Evolutionary conservation across 176 grass and related monocot species (phyloP).

Genomic region (Oryza glumipatula): DNA sequence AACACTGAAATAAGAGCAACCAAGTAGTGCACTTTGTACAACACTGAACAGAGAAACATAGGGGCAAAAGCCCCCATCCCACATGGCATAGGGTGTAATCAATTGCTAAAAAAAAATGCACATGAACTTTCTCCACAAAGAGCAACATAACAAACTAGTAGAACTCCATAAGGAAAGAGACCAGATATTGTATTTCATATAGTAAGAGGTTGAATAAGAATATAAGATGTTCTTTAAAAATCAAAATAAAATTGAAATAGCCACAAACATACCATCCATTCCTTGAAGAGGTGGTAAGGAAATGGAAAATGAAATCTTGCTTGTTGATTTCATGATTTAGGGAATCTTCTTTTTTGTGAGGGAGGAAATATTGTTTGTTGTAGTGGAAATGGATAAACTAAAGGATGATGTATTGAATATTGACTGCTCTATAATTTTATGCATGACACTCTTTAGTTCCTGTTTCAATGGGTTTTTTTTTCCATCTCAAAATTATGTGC

Average conservation of each 20-base stretch:
- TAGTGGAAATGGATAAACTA: constrained; percentile 5
- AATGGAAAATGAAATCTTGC: not conserved
- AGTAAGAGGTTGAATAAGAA: not conserved
- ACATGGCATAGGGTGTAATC: not conserved
- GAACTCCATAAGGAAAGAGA: not conserved
- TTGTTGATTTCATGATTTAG: not conserved
- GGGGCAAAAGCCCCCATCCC: not conserved
- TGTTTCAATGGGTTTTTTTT: not conserved
- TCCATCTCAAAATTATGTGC: not conserved
- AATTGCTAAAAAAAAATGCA: constrained; percentile 14
- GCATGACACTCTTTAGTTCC: not conserved
- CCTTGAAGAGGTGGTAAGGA: constrained; percentile 14
- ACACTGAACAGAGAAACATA: not conserved
- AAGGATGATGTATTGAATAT: constrained; percentile 1
- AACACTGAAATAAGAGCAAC: no score
- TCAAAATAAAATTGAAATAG: not conserved
- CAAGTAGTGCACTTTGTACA: constrained; percentile 20
- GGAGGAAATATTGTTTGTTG: constrained; percentile 3
- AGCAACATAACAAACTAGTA: constrained; percentile 2
- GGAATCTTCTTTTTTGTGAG: not conserved
- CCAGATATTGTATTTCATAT: not conserved
- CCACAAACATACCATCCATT: not conserved
- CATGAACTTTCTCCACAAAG: not conserved
- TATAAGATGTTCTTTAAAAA: not conserved
- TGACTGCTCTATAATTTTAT: not conserved